phyloP scores from a whole-genome alignment of 768 basidiomycete species.

The Leccinum uliginosum region DNA sequence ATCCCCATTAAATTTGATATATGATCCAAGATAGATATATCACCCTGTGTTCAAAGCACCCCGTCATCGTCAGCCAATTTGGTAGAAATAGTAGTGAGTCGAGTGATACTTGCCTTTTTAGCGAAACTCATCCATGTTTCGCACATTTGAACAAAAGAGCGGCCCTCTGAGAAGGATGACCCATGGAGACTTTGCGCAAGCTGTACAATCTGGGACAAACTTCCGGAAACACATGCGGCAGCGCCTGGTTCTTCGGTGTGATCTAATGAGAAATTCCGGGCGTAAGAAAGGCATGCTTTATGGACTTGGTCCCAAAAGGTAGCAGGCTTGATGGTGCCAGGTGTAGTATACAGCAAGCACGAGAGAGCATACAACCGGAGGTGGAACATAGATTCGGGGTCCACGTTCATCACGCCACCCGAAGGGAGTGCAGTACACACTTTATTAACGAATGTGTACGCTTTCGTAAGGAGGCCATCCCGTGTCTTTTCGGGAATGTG shows the following conservation, averaged over 20 bases:
- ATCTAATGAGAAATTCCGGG: conserved; percentile 18
- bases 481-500: conserved; percentile 47
- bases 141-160: conserved; percentile 57
- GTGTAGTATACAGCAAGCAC: conserved; percentile 45
- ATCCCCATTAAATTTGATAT: conserved; percentile 41
- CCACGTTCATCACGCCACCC: conserved; percentile 7
- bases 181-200: conserved; percentile 36
- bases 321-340: conserved; percentile 42
- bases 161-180: conserved; percentile 43
- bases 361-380: conserved; percentile 44
- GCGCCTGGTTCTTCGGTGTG: conserved; percentile 10
- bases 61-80: neutral
- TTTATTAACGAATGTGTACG: conserved; percentile 50
- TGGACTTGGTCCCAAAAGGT: conserved; percentile 70
- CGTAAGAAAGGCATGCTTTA: conserved; percentile 42
- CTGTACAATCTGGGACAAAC: conserved; percentile 42
- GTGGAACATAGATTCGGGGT: conserved; percentile 27
- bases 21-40: conserved; percentile 43
- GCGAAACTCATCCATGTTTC: conserved; percentile 72
- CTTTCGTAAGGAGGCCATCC: conserved; percentile 55
- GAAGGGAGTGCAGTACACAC: conserved; percentile 31
- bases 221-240: conserved; percentile 36
- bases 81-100: neutral
- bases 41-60: conserved; percentile 34
- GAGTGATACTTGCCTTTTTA: conserved; percentile 43